These are phyloP conservation scores for Mallotus nudiflorus DNA, from an alignment of 345 rosid species.

Conservation along the genomic window DNA sequence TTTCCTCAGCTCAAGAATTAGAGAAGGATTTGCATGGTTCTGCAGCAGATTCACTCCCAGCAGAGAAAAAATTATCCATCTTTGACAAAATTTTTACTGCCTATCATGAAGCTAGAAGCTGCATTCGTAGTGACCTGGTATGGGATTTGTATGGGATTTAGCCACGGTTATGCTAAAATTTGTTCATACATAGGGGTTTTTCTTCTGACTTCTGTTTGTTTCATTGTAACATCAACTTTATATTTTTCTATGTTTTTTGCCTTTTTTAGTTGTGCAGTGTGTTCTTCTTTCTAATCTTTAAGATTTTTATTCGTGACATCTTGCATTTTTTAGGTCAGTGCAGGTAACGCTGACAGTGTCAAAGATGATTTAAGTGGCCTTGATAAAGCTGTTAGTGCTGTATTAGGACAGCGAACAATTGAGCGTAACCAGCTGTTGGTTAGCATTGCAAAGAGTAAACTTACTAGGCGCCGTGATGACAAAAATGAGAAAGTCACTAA, in stretches of 20 bases:
- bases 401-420: slow-evolving; percentile 87
- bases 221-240: not conserved
- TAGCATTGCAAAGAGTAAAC: slow-evolving; percentile 84
- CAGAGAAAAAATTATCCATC: slow-evolving; percentile 73
- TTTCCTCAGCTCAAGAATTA: slow-evolving; percentile 85
- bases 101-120: slow-evolving; percentile 91
- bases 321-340: slow-evolving; percentile 59
- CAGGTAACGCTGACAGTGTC: slow-evolving; percentile 87
- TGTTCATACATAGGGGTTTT: not conserved
- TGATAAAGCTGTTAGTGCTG: slow-evolving; percentile 95
- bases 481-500: slow-evolving; percentile 83
- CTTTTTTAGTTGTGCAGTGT: slow-evolving; percentile 13
- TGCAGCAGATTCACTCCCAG: slow-evolving; percentile 60
- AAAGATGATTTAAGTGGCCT: slow-evolving; percentile 95
- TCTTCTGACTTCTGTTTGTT: slow-evolving; percentile 1
- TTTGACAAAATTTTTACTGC: slow-evolving; percentile 90
- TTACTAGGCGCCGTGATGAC: slow-evolving; percentile 76
- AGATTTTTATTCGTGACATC: slow-evolving; percentile 22
- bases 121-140: slow-evolving; percentile 93
- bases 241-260: not conserved
- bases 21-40: slow-evolving; percentile 93
- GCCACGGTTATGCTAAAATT: not conserved
- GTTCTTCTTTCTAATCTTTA: not conserved
- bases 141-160: slow-evolving; percentile 46
- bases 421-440: slow-evolving; percentile 92